A percentile compares a stretch with the other conserved stretches of the same genome.
These are phyloP conservation scores for Elsinoe australis DNA, from an alignment of 2,329 filamentous ascomycete genomes.

Conservation along the genomic window DNA sequence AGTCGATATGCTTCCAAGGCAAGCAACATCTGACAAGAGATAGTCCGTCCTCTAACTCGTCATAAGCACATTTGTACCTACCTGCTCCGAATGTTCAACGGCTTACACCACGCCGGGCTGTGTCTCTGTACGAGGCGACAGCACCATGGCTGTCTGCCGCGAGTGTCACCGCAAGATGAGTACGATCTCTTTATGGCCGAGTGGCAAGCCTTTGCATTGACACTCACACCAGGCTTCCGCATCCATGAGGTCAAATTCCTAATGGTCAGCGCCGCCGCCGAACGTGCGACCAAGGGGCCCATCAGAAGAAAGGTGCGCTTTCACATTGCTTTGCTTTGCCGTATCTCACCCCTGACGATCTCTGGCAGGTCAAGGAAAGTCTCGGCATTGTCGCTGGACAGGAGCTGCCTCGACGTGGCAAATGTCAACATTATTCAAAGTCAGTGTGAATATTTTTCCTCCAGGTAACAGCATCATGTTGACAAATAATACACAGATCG, in stretches of 20 bases:
- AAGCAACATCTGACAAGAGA: conserved; percentile 16
- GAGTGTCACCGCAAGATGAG: conserved; percentile 73
- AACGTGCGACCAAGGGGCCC: conserved; percentile 27
- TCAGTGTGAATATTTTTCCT: too few species aligned
- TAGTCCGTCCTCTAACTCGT: background rate
- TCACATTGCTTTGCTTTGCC: background rate
- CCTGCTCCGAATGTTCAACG: conserved; percentile 68
- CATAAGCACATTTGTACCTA: conserved; percentile 65
- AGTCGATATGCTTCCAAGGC: conserved; percentile 67
- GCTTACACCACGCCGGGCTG: conserved; percentile 55
- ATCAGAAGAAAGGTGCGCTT: conserved; percentile 26
- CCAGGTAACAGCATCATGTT: too few species aligned
- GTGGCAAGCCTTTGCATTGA: background rate
- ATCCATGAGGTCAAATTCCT: conserved; percentile 73
- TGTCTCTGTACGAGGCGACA: conserved; percentile 65
- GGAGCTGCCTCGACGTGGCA: conserved; percentile 46
- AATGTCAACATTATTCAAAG: conserved; percentile 49
- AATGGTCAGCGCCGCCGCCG: conserved; percentile 49
- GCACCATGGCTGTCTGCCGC: conserved; percentile 65
- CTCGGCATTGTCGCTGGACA: conserved; percentile 49
- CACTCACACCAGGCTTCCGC: conserved; percentile 50
- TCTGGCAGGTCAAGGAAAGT: conserved; percentile 40
- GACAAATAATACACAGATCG: too few species aligned
- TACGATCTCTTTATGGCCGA: conserved; percentile 25
- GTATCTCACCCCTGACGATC: conserved; percentile 15